These are phyloP conservation scores for Tulasnella sp. DNA, from an alignment of 768 basidiomycete species.

Conservation along the genomic window DNA sequence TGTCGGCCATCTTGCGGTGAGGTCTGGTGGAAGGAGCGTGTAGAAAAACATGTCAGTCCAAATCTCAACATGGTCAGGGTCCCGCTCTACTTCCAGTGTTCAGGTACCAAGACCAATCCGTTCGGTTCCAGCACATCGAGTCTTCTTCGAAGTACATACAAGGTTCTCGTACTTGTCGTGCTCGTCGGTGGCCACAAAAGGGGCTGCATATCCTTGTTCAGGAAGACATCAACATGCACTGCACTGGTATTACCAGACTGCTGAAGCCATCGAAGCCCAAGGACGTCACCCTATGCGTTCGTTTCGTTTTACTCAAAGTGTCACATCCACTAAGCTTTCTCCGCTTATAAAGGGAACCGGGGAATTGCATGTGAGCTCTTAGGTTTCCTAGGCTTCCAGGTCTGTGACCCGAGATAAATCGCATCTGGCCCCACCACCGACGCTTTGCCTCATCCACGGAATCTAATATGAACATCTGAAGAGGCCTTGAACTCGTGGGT, in stretches of 20 bases:
- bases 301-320: not conserved
- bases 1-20: constrained; percentile 32
- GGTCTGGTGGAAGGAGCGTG: not conserved
- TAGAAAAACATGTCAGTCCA: constrained; percentile 8
- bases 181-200: no score
- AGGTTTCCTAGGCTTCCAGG: no score
- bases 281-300: not conserved
- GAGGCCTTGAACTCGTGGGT: no score
- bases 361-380: not conserved
- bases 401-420: no score
- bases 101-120: not conserved
- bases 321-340: not conserved
- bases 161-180: no score
- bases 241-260: no score
- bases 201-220: not conserved
- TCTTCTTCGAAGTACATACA: no score
- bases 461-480: no score
- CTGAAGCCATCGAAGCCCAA: not conserved
- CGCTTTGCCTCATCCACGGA: no score
- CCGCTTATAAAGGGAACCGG: not conserved
- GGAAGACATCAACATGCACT: not conserved
- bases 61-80: not conserved
- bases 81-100: not conserved
- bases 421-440: no score
- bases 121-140: no score